A percentile compares a stretch with the other conserved stretches of the same genome.
Conservation (phyloP, 1,284 basidiomycete species). For the Fomitopsis palustris region DNA sequence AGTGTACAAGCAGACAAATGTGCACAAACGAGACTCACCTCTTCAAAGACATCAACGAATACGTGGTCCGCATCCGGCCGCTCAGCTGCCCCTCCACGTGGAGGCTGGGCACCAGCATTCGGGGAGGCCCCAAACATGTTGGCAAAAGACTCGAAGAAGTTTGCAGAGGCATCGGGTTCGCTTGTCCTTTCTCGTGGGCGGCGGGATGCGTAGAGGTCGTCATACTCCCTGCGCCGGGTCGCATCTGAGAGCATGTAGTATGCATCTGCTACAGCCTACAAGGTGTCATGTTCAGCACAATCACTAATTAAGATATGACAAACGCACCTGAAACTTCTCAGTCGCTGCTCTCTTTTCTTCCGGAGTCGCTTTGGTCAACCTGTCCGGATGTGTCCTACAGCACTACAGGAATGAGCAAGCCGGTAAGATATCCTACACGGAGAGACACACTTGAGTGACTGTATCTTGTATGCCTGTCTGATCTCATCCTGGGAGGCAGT, state of each 20-base stretch:
- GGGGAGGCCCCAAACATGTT: slow-evolving; percentile 53
- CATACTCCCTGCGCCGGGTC: slow-evolving; percentile 79
- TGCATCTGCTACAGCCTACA: slow-evolving; percentile 86
- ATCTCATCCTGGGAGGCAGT: slow-evolving; percentile 72
- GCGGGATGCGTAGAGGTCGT: slow-evolving; percentile 58
- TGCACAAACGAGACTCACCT: slow-evolving; percentile 57
- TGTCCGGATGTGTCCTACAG: slow-evolving; percentile 84
- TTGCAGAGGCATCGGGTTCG: slow-evolving; percentile 64
- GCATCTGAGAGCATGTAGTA: slow-evolving; percentile 93
- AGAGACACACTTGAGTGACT: slow-evolving; percentile 55
- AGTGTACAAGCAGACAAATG: neutral
- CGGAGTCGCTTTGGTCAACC: slow-evolving; percentile 72
- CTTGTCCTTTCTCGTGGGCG: slow-evolving; percentile 45
- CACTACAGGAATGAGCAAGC: slow-evolving; percentile 13
- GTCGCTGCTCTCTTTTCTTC: slow-evolving; percentile 74
- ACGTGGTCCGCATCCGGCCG: slow-evolving; percentile 78
- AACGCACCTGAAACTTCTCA: slow-evolving; percentile 73
- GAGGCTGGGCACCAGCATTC: slow-evolving; percentile 28
- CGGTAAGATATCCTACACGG: neutral
- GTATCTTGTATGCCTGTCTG: slow-evolving; percentile 79
- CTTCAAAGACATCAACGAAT: slow-evolving; percentile 89
- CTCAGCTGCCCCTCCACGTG: slow-evolving; percentile 32
- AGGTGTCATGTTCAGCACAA: too few relatives aligned
- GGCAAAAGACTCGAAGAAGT: slow-evolving; percentile 79
- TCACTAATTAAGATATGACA: too few relatives aligned